A percentile compares a stretch with the other conserved stretches of the same genome.
Conservation (phyloP, 768 basidiomycete genomes). For the Macrolepiota albuminosa region DNA sequence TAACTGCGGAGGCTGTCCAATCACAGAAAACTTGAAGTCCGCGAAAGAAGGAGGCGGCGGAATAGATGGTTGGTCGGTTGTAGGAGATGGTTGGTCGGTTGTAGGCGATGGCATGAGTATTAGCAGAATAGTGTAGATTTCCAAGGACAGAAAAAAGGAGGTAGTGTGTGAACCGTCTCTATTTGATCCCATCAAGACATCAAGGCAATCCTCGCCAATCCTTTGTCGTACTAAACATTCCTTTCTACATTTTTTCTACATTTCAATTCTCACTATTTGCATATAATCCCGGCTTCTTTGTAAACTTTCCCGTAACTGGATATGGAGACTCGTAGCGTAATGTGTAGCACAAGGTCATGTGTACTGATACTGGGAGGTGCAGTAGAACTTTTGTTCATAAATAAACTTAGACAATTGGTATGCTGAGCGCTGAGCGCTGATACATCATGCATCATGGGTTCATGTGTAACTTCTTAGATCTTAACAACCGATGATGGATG, state of each 20-base stretch:
- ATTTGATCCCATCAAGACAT: not conserved
- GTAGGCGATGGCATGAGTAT: not conserved
- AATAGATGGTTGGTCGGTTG: not conserved
- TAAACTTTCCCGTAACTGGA: not conserved
- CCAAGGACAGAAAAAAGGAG: not conserved
- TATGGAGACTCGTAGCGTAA: not conserved
- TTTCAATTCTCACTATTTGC: not conserved
- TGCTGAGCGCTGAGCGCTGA: not conserved
- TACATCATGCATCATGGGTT: not conserved
- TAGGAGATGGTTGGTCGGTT: not conserved
- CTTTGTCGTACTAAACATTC: not conserved
- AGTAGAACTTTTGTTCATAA: not conserved
- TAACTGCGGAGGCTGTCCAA: constrained; percentile 9
- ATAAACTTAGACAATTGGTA: not conserved
- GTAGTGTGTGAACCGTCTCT: not conserved
- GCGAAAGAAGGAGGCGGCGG: constrained; percentile 5
- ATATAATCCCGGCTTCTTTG: not conserved
- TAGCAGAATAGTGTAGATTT: not conserved
- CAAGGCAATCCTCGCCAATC: not conserved
- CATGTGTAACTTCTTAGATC: not conserved
- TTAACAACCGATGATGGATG: not conserved
- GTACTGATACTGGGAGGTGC: not conserved
- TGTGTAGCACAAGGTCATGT: not conserved
- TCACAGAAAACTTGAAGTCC: constrained; percentile 9
- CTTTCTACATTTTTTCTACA: too few relatives aligned